Percentiles rank a stretch among this genome's conserved stretches.
Evolutionary conservation across 352 stramenopile species (phyloP).

Genomic region (Phytopythium aichiense): DNA sequence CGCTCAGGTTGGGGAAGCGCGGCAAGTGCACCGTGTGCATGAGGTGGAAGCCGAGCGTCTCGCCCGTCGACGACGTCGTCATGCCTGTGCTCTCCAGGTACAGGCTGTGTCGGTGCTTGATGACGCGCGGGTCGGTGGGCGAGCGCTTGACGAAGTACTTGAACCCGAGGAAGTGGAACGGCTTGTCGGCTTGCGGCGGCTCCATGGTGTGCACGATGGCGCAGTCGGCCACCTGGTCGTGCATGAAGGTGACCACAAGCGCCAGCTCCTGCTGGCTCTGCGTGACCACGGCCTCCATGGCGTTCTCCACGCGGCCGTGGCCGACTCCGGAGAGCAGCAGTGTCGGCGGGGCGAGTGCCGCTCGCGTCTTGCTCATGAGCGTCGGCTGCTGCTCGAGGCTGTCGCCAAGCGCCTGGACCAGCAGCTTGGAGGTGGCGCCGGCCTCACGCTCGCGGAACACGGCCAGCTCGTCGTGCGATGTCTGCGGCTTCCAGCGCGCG

Average conservation of each 20-base stretch:
- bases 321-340: conserved; percentile 32
- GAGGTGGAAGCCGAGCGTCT: conserved; percentile 38
- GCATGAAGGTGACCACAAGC: conserved; percentile 48
- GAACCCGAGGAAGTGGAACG: conserved; percentile 47
- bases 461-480: conserved; percentile 32
- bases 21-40: conserved; percentile 36
- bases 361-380: conserved; percentile 16
- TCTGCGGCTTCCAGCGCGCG: conserved; percentile 32
- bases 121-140: conserved; percentile 21
- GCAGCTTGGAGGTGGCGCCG: conserved; percentile 17
- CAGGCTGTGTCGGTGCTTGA: conserved; percentile 28
- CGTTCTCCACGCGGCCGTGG: conserved; percentile 36
- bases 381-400: conserved; percentile 17
- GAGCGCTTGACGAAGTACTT: conserved; percentile 55
- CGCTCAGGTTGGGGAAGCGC: conserved; percentile 34
- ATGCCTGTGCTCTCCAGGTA: conserved; percentile 43
- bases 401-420: conserved; percentile 17
- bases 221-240: conserved; percentile 52
- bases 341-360: conserved; percentile 16
- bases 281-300: conserved; percentile 47
- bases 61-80: conserved; percentile 21
- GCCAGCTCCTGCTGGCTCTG: conserved; percentile 39
- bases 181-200: conserved; percentile 29
- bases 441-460: conserved; percentile 38
- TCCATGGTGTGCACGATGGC: conserved; percentile 50